Conservation (phyloP, 805 yeast genomes). For the Starmerella geochares region DNA sequence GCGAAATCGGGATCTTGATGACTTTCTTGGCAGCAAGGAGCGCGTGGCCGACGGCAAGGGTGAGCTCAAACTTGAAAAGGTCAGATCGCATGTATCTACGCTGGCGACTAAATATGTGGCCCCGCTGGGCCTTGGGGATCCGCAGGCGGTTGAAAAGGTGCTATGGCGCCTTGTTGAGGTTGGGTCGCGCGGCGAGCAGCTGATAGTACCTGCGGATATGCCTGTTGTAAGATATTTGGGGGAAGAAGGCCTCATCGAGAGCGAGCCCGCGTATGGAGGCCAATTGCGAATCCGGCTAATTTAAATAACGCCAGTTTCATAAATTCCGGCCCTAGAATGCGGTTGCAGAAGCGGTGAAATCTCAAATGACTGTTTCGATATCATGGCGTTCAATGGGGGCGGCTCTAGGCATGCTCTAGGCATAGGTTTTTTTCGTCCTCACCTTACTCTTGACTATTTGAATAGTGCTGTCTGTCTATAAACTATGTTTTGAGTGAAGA, state of each 20-base stretch:
- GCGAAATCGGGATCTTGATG: neutral
- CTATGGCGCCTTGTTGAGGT: slow-evolving; percentile 12
- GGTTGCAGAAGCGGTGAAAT: too few relatives aligned
- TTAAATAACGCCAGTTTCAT: neutral
- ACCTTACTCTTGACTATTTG: too few relatives aligned
- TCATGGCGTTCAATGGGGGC: too few relatives aligned
- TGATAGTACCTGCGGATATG: slow-evolving; percentile 14
- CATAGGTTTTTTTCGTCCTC: too few relatives aligned
- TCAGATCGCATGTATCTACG: neutral
- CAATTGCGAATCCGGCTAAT: slow-evolving; percentile 10
- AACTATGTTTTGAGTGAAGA: too few relatives aligned
- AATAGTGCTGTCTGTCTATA: too few relatives aligned
- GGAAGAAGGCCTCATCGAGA: slow-evolving; percentile 12
- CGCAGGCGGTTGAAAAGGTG: slow-evolving; percentile 5
- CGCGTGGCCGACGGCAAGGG: neutral
- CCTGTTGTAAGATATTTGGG: slow-evolving; percentile 14
- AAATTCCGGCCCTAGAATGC: too few relatives aligned
- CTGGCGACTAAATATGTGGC: slow-evolving; percentile 8
- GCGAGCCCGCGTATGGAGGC: slow-evolving; percentile 12
- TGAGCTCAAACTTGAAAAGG: neutral
- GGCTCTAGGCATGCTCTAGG: too few relatives aligned
- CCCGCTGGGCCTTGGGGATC: slow-evolving; percentile 8
- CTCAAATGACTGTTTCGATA: too few relatives aligned
- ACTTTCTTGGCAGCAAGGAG: neutral
- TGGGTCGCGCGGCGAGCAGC: slow-evolving; percentile 11